Evolutionary conservation across 177 flowering plant genomes (phyloP).

Genomic region (Vitis hybrid): DNA sequence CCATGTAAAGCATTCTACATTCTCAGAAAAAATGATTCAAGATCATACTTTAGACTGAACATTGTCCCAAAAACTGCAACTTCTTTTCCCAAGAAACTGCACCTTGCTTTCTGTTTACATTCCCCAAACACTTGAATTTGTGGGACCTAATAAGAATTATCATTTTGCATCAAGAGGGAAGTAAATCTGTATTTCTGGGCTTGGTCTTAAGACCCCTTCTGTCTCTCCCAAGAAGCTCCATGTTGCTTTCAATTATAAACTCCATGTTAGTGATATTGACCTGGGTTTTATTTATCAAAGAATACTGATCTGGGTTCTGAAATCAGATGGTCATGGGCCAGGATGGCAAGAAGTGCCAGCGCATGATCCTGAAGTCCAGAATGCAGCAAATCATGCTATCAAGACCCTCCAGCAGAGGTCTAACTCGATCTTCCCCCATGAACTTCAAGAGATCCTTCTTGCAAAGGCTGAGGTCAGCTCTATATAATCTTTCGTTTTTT

Average conservation of each 20-base stretch:
- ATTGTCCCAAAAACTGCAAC: neutral
- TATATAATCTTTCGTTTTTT: neutral
- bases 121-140: neutral
- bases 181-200: neutral
- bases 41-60: neutral
- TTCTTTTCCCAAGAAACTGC: neutral
- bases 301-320: neutral
- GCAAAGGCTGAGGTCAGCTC: conserved; percentile 50
- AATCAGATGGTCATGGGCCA: conserved; percentile 44
- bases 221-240: no score
- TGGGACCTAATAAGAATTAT: neutral
- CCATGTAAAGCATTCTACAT: neutral
- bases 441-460: conserved; percentile 39
- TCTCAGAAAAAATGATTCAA: no score
- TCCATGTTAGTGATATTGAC: neutral
- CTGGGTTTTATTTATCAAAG: neutral
- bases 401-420: conserved; percentile 61
- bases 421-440: conserved; percentile 47
- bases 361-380: conserved; percentile 71
- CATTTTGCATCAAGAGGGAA: neutral
- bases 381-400: conserved; percentile 81
- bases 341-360: conserved; percentile 67
- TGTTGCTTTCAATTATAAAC: no score
- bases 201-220: neutral
- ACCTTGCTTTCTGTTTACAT: neutral